Percentiles rank a stretch among this genome's conserved stretches.
These are phyloP conservation scores for Aspergillus thermomutatus DNA, from an alignment of 2,329 filamentous ascomycete genomes.

Conservation along the genomic window DNA sequence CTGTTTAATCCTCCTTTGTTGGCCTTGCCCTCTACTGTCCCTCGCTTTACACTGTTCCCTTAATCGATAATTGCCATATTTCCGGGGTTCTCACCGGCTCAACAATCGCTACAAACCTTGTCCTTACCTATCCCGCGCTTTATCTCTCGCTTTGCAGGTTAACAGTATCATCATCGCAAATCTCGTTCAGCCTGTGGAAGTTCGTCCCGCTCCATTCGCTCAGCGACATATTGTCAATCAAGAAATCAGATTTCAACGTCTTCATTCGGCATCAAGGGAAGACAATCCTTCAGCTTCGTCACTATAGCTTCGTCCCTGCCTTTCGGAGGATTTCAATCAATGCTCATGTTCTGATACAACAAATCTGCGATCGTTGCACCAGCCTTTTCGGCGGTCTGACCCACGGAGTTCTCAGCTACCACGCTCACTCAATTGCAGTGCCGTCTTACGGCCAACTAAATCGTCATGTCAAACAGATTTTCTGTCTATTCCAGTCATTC, in stretches of 20 bases:
- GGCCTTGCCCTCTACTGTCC: neutral
- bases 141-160: neutral
- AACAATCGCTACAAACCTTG: neutral
- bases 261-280: neutral
- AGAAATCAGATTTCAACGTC: neutral
- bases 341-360: constrained; percentile 40
- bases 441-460: neutral
- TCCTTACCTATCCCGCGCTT: neutral
- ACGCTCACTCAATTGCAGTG: neutral
- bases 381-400: neutral
- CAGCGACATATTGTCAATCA: neutral
- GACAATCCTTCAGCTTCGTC: neutral
- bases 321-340: neutral
- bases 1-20: neutral
- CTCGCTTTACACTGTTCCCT: neutral
- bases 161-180: neutral
- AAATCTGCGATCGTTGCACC: neutral
- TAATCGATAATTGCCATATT: neutral
- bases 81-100: neutral
- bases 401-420: neutral
- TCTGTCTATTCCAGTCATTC: constrained; percentile 62
- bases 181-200: neutral
- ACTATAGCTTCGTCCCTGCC: neutral
- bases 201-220: constrained; percentile 1
- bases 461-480: constrained; percentile 59